Conservation (phyloP, 148 eudicot genomes). For the Fagopyrum tataricum region DNA sequence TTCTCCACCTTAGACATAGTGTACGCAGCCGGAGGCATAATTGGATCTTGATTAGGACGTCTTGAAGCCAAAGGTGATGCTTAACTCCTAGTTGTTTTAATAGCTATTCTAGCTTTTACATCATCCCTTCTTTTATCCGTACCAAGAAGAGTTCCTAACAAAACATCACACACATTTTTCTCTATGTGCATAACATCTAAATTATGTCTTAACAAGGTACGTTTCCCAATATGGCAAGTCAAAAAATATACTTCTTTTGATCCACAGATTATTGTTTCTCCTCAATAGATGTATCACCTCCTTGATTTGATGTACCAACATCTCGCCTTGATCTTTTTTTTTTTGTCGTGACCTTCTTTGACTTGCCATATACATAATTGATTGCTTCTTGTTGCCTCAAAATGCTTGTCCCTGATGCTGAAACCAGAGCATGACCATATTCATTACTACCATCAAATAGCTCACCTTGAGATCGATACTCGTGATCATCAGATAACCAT, state of each 20-base stretch:
- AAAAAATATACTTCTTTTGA: not conserved
- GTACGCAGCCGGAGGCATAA: constrained; percentile 6
- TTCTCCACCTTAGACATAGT: not conserved
- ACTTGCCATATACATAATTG: not conserved
- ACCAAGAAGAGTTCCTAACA: constrained; percentile 6
- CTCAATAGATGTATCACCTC: not conserved
- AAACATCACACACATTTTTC: constrained; percentile 9
- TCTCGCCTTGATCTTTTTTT: constrained; percentile 2
- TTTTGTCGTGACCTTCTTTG: not conserved
- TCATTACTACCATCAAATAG: constrained; percentile 12
- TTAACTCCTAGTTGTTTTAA: constrained; percentile 6
- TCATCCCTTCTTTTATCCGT: constrained; percentile 9
- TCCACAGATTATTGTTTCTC: not conserved
- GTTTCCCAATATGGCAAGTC: constrained; percentile 9
- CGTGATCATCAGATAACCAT: constrained; percentile 12
- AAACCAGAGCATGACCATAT: not conserved
- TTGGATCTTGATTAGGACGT: not conserved
- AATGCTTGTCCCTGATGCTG: not conserved
- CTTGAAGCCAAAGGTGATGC: constrained; percentile 7
- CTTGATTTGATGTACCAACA: constrained; percentile 6
- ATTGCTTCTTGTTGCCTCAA: not conserved
- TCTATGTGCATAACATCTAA: constrained; percentile 13
- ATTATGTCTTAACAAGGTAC: not conserved
- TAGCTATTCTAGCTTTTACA: constrained; percentile 3
- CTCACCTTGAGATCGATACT: not conserved